Evolutionary conservation across 2,329 filamentous ascomycete genomes (phyloP), one percentile per base, ranked within the genome.

Genomic region (Nigrospora osmanthi): DNA sequence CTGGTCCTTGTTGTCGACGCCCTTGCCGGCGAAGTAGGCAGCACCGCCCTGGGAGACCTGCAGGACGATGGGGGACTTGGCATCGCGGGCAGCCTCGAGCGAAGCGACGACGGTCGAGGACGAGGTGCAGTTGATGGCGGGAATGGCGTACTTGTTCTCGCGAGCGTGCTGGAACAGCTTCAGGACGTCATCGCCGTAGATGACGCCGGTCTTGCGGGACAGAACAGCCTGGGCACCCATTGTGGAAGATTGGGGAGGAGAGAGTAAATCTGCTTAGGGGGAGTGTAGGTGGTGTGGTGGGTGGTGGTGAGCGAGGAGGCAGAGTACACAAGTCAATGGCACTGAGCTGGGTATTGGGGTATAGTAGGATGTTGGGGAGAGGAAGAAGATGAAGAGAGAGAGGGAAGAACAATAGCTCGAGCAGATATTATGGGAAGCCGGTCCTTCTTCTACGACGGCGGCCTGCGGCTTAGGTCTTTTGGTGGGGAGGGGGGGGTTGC

Each of bases 21-120:
- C 89, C 84, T 91, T 91, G 69, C 88, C 89, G 59, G 87, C 87
- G 65, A 95, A 95, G 80, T 84, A 95, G 60, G 89, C 90, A 53
- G 89, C 86, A 72, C 90, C 90, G 63, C 93, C 93, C 72, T 97
- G 88, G 59, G 87, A 94, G 61, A 87, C 78, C 75, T 97, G 93
- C 57, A 97, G 82, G 70, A 96, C 86, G 71, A 96, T 84, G 59
- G 93, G 93, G 50, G 87, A 78, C 70, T 95, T 95, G 65, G 82
- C 76, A 70, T 97, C 90, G 61, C 89, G 85, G 58, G 93, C 93
- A 65, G 93, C 93, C 79, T 98, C 93, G 58, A 98, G 89, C 45
- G 88, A 73, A 59, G 89, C 83, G 55, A 96, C 85, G 52, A 82
- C 85, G 51, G 85, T 89, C 34, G 89, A 95, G 51, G 87, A 95